A percentile compares a stretch with the other conserved stretches of the same genome.
These are phyloP conservation scores for apple (Malus domestica) DNA, from an alignment of 306 rosid species.

Conservation along the genomic window ASM211411v1 NC_041804.1:25413001-25413500, in stretches of 20 bases:
- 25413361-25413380: no score
- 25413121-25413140: conserved; percentile 51
- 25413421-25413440: no score
- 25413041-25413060: conserved; percentile 79
- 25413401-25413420: no score
- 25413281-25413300: neutral
- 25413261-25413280: neutral
- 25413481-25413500: neutral
- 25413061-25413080: conserved; percentile 85
- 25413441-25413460: no score
- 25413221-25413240: neutral
- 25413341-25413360: neutral
- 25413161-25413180: conserved; percentile 67
- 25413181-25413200: conserved; percentile 58
- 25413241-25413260: neutral
- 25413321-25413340: neutral
- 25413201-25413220: conserved; percentile 1
- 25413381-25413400: no score
- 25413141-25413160: conserved; percentile 58
- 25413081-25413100: conserved; percentile 71
- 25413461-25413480: no score
- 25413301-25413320: neutral
- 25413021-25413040: conserved; percentile 61
- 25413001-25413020: conserved; percentile 43
- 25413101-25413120: conserved; percentile 46